These are phyloP conservation scores for Gracilaria vermiculophylla DNA, from an alignment of 23 red algal genomes.

Conservation along the genomic window DNA sequence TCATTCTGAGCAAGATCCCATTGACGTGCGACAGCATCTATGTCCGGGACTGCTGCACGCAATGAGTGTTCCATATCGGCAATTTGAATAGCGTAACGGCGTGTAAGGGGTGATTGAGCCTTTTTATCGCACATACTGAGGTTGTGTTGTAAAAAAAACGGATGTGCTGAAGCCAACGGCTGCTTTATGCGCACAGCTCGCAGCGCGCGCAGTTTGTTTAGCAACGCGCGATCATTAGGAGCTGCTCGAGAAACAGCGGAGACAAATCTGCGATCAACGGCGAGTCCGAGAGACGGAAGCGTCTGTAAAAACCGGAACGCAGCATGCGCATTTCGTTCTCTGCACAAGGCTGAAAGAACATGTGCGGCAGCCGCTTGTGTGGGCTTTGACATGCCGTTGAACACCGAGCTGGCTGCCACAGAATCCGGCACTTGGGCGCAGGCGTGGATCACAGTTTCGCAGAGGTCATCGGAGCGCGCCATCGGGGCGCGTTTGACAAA, in stretches of 20 bases:
- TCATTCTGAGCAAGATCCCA: constrained; percentile 24
- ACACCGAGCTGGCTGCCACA: constrained; percentile 31
- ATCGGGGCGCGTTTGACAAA: constrained; percentile 16
- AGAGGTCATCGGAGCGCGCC: constrained; percentile 26
- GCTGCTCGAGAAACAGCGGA: constrained; percentile 19
- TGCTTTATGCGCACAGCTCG: neutral
- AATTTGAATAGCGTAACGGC: neutral
- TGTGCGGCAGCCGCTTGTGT: constrained; percentile 25
- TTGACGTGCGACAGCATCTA: constrained; percentile 5
- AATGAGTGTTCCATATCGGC: constrained; percentile 11
- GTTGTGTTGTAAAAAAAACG: constrained; percentile 35
- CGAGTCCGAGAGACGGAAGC: neutral
- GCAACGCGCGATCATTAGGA: neutral
- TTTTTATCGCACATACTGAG: neutral
- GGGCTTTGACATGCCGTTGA: constrained; percentile 35
- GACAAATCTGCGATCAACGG: constrained; percentile 32
- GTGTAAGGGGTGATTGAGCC: neutral
- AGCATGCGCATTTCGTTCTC: constrained; percentile 34
- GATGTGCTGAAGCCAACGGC: neutral
- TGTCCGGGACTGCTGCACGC: neutral
- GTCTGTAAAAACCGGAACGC: constrained; percentile 24
- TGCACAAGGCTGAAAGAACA: constrained; percentile 38
- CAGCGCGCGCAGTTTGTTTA: neutral
- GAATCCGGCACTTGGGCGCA: constrained; percentile 67
- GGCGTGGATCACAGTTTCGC: constrained; percentile 49